Conservation (phyloP, 2,329 filamentous ascomycete genomes). For the Exophiala alcalophila region DNA sequence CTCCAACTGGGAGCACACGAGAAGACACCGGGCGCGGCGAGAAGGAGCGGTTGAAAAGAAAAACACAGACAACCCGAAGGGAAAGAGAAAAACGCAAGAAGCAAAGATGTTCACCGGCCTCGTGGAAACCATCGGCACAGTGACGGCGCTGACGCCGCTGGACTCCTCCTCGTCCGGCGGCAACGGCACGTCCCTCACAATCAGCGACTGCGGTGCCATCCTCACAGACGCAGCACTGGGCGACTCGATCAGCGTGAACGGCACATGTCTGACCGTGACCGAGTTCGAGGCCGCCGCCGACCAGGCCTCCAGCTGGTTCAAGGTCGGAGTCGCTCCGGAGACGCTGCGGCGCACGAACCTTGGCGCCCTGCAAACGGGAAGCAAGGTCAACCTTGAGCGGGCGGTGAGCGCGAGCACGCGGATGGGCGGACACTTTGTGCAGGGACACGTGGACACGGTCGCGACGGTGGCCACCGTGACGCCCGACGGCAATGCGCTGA, state of each 20-base stretch:
- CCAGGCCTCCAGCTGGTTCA: conserved; percentile 56
- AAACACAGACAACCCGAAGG: too few relatives aligned
- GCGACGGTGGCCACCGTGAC: conserved; percentile 70
- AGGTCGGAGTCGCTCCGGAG: conserved; percentile 90
- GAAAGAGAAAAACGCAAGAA: too few relatives aligned
- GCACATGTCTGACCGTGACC: conserved; percentile 93
- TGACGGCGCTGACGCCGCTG: conserved; percentile 75
- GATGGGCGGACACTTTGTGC: conserved; percentile 98
- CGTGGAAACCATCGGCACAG: conserved; percentile 85
- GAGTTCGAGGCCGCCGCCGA: conserved; percentile 52
- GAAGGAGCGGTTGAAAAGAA: too few relatives aligned
- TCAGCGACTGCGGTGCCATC: conserved; percentile 71
- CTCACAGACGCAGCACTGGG: conserved; percentile 80
- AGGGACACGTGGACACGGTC: conserved; percentile 92
- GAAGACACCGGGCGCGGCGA: neutral
- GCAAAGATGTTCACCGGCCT: conserved; percentile 93
- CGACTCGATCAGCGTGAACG: conserved; percentile 93
- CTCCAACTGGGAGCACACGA: too few relatives aligned
- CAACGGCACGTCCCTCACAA: conserved; percentile 86
- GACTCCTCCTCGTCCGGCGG: conserved; percentile 68
- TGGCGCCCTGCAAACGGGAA: conserved; percentile 64
- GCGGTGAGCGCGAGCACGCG: conserved; percentile 87
- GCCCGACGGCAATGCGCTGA: conserved; percentile 85
- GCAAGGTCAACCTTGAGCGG: conserved; percentile 85
- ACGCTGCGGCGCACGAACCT: conserved; percentile 94